Base-by-base conservation (phyloP, 106 monocot species). In the Phalaenopsis equestris region DNA sequence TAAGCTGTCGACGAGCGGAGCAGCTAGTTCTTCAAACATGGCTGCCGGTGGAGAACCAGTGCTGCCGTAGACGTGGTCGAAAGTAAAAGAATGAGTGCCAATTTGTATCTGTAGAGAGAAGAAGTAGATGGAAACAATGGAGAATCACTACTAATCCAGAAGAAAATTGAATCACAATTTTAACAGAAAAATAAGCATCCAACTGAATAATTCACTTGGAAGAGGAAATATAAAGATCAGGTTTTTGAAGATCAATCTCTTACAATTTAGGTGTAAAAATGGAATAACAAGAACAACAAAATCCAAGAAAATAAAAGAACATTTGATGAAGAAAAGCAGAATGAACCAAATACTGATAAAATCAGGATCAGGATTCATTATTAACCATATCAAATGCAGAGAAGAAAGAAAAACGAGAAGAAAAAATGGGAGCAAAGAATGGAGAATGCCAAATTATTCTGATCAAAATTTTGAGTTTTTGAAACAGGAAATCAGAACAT, bases 51-150 rank as follows among this genome's bases (percentile, higher is more conserved):
- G 92, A 83, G 94, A 90, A 45, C 89, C 91, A 36, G 79, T 85
- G 72, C 94, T 93, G 55, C 98, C 98, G 80, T 99, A 99, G 1
- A 99, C 93, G 85, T 88, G 88, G 86, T 99, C 98, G 47, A 99
- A 99, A 78, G 98, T 99, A 82, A 94, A 99, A 73, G 92, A 99
- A 84, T 99, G 98, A 67, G 81, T 82, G 42, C 94, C 94, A 85
- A 99, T 93, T 93, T 99, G 98, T 18, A 99, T 88, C 98, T 98
- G 90, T 58, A 85, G 4, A 81, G 41, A 12, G 41, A 74, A 43
- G 10, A 39, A 73, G 17, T 14, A 4, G 1, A 43, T 45, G 19
- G 43, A 42, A 45, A 45, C 74, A 19, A 74, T 45, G 8, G n/a
- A 43, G 74, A 45, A 74, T 24, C 1, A 73, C 5, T 45, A 73